Base-by-base conservation (phyloP, 176 grass and related monocot species). In the Puya raimondii region DNA sequence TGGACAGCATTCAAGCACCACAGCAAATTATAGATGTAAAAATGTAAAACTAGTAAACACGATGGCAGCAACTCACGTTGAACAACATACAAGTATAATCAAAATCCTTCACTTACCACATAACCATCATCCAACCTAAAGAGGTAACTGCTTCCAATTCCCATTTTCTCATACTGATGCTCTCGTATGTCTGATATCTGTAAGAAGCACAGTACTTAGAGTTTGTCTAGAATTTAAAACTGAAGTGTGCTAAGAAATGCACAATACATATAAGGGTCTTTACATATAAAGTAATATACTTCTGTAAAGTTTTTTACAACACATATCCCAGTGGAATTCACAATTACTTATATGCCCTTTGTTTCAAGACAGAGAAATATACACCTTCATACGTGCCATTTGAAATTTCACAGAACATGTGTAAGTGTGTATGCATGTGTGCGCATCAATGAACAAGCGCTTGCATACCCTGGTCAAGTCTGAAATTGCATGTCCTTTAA, bases 71-170 rank as follows among this genome's bases (percentile, higher is more conserved):
- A 81, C 47, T 72, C 75, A 22, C 5, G 33, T 42, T 27, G 25
- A 70, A 47, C 64, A 29, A 2, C 56, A 29, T 50, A 47, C 2
- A 64, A 9, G 70, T 64, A 83, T 51, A 25, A 14, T 20, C 27
- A 66, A 82, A 20, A 22, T 22, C 65, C 61, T 71, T 80, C 66
- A 81, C 84, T 64, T 74, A 97, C 93, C 81, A 97, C 93, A 92
- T 81, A 90, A 74, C 82, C 89, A 82, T 97, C 89, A 10, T 97
- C 93, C 80, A 97, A 85, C 51, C 93, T 88, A 79, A 97, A 97
- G 47, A 97, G 84, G 51, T 97, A 97, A 75, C 93, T 97, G 80
- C 93, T 92, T 78, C 93, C 93, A 51, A 92, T 97, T 52, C 93
- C 93, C 79, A 80, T 92, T 74, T 84, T 90, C 82, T 92, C 93